These are phyloP conservation scores for Nitzschia sp. DNA, from an alignment of 108 stramenopile species.

Conservation along the genomic window DNA sequence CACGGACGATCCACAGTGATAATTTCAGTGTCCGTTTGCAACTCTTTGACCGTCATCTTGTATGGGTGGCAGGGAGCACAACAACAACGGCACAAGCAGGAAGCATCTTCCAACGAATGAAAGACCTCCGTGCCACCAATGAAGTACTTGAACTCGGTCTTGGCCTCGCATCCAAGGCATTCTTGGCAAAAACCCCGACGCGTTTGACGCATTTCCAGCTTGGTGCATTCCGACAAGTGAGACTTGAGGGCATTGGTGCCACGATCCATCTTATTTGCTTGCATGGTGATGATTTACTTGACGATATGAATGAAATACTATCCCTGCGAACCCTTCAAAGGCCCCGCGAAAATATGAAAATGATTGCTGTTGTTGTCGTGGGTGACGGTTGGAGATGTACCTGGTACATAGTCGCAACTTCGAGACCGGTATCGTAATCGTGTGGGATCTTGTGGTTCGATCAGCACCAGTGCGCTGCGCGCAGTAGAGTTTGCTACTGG, in stretches of 20 bases:
- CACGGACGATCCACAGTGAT: conserved; percentile 53
- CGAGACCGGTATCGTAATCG: too few species aligned
- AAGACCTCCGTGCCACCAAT: conserved; percentile 47
- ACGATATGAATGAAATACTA: too few species aligned
- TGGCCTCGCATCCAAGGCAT: conserved; percentile 55
- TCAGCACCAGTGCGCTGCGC: too few species aligned
- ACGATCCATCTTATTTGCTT: conserved; percentile 39
- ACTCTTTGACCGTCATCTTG: conserved; percentile 43
- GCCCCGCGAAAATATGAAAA: too few species aligned
- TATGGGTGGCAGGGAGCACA: conserved; percentile 44
- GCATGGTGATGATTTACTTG: too few species aligned
- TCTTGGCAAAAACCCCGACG: conserved; percentile 46
- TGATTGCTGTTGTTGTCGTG: too few species aligned
- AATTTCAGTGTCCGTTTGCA: conserved; percentile 46
- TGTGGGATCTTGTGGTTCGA: too few species aligned
- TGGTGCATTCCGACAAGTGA: conserved; percentile 28
- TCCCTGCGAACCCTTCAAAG: too few species aligned
- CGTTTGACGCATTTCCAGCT: conserved; percentile 54
- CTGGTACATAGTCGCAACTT: too few species aligned
- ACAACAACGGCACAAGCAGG: conserved; percentile 54
- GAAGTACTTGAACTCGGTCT: conserved; percentile 62
- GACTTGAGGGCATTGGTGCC: conserved; percentile 50
- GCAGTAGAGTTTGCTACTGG: too few species aligned
- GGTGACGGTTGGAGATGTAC: too few species aligned
- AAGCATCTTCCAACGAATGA: conserved; percentile 53